A percentile compares a stretch with the other conserved stretches of the same genome.
Evolutionary conservation across 2,329 filamentous ascomycete species (phyloP).

Genomic region (Colletotrichum cordylinicola): DNA sequence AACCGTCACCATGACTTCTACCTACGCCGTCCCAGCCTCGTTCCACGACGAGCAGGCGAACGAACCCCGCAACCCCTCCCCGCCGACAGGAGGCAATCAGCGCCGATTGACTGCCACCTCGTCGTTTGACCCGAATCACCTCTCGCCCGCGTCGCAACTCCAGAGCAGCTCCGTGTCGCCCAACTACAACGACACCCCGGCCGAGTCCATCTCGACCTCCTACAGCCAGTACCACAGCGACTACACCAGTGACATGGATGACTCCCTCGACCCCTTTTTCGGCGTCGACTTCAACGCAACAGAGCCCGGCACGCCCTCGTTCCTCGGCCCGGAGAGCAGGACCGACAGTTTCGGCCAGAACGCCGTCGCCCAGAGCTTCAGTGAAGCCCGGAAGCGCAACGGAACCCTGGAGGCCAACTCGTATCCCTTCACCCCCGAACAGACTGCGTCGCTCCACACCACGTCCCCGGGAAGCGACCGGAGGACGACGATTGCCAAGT

Average conservation of each 20-base stretch:
- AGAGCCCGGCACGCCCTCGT: conserved; percentile 48
- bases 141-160: conserved; percentile 50
- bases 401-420: conserved; percentile 27
- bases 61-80: conserved; percentile 36
- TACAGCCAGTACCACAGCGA: conserved; percentile 56
- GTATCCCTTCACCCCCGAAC: conserved; percentile 58
- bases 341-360: conserved; percentile 23
- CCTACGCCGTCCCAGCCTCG: conserved; percentile 45
- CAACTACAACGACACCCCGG: conserved; percentile 43
- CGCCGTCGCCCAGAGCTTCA: background rate
- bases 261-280: conserved; percentile 57
- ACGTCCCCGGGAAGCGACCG: conserved; percentile 44
- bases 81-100: conserved; percentile 22
- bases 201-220: conserved; percentile 52
- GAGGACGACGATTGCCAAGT: conserved; percentile 29
- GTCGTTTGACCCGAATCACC: conserved; percentile 41
- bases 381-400: conserved; percentile 6
- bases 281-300: conserved; percentile 51
- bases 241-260: conserved; percentile 44
- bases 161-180: conserved; percentile 47
- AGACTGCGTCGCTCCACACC: conserved; percentile 54
- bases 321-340: conserved; percentile 39
- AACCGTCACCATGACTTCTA: conserved; percentile 46
- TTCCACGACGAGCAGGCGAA: conserved; percentile 41
- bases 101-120: conserved; percentile 34